Base-by-base conservation (phyloP, 306 rosid genomes). In the Prunus dulcis region DNA sequence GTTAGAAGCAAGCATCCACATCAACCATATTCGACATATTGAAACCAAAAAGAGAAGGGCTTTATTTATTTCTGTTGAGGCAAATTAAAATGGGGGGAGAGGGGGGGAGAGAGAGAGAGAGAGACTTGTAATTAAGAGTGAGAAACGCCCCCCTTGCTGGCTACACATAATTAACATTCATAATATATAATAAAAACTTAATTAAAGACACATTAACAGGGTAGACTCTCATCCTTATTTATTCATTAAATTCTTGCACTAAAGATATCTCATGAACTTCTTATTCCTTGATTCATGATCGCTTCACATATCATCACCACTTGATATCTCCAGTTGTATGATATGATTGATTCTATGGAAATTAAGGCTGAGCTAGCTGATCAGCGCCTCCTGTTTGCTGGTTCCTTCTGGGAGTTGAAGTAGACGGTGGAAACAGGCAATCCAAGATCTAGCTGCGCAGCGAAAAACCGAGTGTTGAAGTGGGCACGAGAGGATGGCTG, bases 351-450 rank as follows among this genome's bases (percentile, higher is more conserved):
- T 38, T 38, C 7, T 38, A 38, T 38, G 43, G 43, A 7, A 38
- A 38, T 38, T 7, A 6, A 38, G 2, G 43, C 43, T 38, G 43
- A 38, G 43, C 43, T 38, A 6, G 43, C 43, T 30, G 14, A 12
- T 83, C 75, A 88, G 15, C 96, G 93, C 75, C 88, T 88, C 83
- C 64, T 84, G 58, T 79, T 43, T 0, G 88, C 89, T 2, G 98
- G 97, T 49, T 95, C 96, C 78, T 90, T 95, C 75, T 95, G 96
- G 2, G 92, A 64, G 77, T 95, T 95, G 89, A 92, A 95, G 76
- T 92, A 95, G 28, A 90, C 91, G 1, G 97, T 92, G 2, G 97
- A 93, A 5, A 88, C 91, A 0, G 97, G 96, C 55, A 92, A 86
- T 2, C 94, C 98, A 12, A 95, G 83, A 15, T 90, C 84, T 10